Evolutionary conservation across 305 asterid genomes (phyloP), one percentile per base, ranked within the genome.

Genomic region (Fraxinus dipetala): DNA sequence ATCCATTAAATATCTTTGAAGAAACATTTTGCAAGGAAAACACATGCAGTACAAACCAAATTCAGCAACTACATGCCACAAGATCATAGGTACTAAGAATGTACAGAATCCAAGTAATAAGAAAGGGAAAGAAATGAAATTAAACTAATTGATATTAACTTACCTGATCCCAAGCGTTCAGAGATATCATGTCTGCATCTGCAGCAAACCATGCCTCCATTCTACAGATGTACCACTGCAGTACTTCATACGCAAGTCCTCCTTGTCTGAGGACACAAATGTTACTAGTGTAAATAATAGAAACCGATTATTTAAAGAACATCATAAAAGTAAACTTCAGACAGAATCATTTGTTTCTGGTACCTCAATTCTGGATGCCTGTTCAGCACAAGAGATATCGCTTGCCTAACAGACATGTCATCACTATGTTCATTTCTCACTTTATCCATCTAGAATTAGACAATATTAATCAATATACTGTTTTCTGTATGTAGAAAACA

Each of bases 151-250:
- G 28, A 75, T 20, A 84, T 9, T 77, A 78, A 85, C 91, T 85
- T 87, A 84, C 99, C 96, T 96, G 94, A 88, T 96, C 98, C 98
- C 98, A 96, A 81, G 94, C 95, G 83, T 91, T 92, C 88, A 92
- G 93, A 77, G 98, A 93, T 85, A 94, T 94, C 96, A 90, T 93
- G 84, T 93, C 96, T 76, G 97, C 95, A 91, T 94, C 99, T 18
- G 99, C 98, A 87, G 98, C 98, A 89, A 96, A 96, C 99, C 99
- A 96, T 59, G 99, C 99, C 87, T 96, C 99, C 98, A 96, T 96
- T 90, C 99, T 89, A 85, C 98, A 94, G 70, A 96, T 87, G 90
- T 87, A 96, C 99, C 99, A 96, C 84, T 96, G 98, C 87, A 94
- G 80, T 80, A 96, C 99, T 89, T 96, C 93, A 79, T 87, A 84